Evolutionary conservation across 495 filamentous ascomycete genomes (phyloP), one percentile per base, ranked within the genome.

Genomic region (Lasiosphaeria ovina): DNA sequence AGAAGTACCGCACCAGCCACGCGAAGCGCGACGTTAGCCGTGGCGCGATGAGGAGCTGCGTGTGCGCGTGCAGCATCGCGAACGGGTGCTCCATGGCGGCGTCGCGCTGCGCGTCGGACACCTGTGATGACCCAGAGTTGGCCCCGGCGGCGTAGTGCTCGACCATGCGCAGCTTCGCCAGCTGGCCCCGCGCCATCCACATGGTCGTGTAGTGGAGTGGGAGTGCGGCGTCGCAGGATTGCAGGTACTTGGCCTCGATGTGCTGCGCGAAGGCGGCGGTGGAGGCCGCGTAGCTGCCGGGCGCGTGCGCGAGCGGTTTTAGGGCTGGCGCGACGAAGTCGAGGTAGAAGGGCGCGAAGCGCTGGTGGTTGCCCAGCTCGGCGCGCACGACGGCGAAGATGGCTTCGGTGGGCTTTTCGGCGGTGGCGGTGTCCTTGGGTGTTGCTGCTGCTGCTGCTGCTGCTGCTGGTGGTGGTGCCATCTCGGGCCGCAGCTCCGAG

Each of bases 141-240:
- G 64, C 64, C 45, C 65, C 65, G 62, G 45, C 72, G 3, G 75
- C 72, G 61, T 79, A 77, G 58, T 79, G 62, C 59, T 84, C 77
- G 35, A 83, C 10, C 3, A 87, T 71, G 36, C 70, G 70, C 51
- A 11, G 56, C 73, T 77, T 83, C 0, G 83, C 77, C 47, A 85
- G 51, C 10, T 71, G 64, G 0, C 40, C 69, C 40, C 80, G 72
- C n/a, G 74, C 66, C 40, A 62, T 72, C 82, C 79, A 85, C 10
- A 83, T 72, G 1, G 82, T 81, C 72, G 83, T 79, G 58, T 73
- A 79, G 60, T 85, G 82, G 11, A 84, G 67, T 0, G 83, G 76
- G 62, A 79, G 82, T 7, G 77, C 74, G 6, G 67, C 69, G 56
- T 84, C 65, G 54, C 81, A 83, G 53, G 66, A 71, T 7, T 62